Conservation (phyloP, 352 stramenopile species). For the Phytophthora podocarpi region DNA sequence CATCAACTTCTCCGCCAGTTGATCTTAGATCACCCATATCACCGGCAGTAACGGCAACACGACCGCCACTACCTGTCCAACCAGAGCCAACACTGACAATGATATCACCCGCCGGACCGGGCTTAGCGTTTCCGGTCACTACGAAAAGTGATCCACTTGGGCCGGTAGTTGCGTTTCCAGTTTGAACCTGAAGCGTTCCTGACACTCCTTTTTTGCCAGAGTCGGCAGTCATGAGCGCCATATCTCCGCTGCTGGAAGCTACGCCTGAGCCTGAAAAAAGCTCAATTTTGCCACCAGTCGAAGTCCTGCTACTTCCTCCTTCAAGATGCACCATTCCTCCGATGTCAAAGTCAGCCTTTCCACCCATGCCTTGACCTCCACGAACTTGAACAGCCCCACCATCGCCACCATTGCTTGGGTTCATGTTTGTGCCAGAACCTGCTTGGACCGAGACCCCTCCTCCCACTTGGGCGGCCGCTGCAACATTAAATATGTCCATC, state of each 20-base stretch:
- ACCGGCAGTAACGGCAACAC: constrained; percentile 70
- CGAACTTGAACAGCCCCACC: constrained; percentile 58
- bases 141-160: constrained; percentile 78
- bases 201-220: constrained; percentile 82
- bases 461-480: constrained; percentile 43
- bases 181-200: constrained; percentile 72
- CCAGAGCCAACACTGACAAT: constrained; percentile 78
- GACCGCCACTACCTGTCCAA: constrained; percentile 84
- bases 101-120: constrained; percentile 81
- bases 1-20: constrained; percentile 54
- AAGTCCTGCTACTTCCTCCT: constrained; percentile 51
- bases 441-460: constrained; percentile 55
- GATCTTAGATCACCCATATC: constrained; percentile 51
- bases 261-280: constrained; percentile 53
- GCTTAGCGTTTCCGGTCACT: constrained; percentile 72
- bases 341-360: constrained; percentile 42
- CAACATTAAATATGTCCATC: constrained; percentile 20
- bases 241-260: constrained; percentile 68
- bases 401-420: constrained; percentile 59
- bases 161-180: constrained; percentile 69
- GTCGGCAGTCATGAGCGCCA: constrained; percentile 63
- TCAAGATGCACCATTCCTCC: constrained; percentile 68
- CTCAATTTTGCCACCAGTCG: constrained; percentile 70
- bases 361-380: constrained; percentile 62
- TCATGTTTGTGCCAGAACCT: constrained; percentile 56